These are phyloP conservation scores for Ceratobasidium sp. DNA, from an alignment of 1,284 basidiomycete genomes.

Conservation along the genomic window DNA sequence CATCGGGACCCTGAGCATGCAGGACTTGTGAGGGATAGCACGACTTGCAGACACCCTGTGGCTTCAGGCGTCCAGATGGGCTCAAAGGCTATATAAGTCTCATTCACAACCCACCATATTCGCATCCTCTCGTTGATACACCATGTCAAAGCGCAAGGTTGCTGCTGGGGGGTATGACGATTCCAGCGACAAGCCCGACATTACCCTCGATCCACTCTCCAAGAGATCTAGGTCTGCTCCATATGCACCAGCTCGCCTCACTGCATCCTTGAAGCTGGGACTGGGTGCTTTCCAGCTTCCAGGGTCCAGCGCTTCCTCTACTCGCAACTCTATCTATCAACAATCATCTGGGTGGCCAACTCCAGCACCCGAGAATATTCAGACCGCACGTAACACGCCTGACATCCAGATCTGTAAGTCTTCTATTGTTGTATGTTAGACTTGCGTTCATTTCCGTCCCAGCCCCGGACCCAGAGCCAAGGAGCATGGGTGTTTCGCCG, in stretches of 20 bases:
- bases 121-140: too few relatives aligned
- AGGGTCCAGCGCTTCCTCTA: background rate
- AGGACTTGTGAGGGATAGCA: too few relatives aligned
- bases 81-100: too few relatives aligned
- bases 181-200: background rate
- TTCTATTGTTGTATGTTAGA: background rate
- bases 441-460: background rate
- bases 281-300: background rate
- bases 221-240: background rate
- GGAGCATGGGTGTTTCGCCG: background rate
- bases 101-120: too few relatives aligned
- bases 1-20: too few relatives aligned
- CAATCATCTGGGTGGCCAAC: background rate
- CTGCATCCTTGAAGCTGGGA: background rate
- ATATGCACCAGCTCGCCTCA: background rate
- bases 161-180: slow-evolving; percentile 8
- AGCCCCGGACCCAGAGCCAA: background rate
- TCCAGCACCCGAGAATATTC: background rate
- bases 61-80: too few relatives aligned
- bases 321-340: background rate
- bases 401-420: background rate
- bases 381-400: background rate
- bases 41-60: too few relatives aligned
- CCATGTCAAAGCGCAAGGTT: slow-evolving; percentile 16
- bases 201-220: background rate